Conservation (phyloP, 2,329 filamentous ascomycete species). For the Colletotrichum destructivum region DNA sequence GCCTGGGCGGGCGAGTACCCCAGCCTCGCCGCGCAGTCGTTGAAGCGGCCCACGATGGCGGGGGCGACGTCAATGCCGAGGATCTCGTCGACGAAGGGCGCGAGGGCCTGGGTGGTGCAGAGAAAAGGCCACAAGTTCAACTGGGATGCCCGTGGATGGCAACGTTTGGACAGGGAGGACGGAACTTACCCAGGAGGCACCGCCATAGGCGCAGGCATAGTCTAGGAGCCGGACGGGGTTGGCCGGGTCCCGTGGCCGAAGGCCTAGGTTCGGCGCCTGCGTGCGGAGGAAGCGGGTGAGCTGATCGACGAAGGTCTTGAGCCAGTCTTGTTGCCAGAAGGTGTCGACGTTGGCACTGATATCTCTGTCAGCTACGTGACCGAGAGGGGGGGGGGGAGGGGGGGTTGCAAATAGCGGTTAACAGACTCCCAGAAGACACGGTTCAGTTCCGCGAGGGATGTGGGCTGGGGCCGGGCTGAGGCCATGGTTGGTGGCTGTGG, state of each 20-base stretch:
- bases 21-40: conserved; percentile 46
- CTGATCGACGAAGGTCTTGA: conserved; percentile 38
- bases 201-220: conserved; percentile 44
- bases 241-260: conserved; percentile 12
- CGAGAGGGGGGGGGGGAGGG: background rate
- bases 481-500: conserved; percentile 21
- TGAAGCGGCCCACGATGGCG: conserved; percentile 52
- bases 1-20: conserved; percentile 47
- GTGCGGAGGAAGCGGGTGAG: conserved; percentile 37
- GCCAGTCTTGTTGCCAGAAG: conserved; percentile 41
- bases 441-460: conserved; percentile 39
- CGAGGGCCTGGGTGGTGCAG: conserved; percentile 47
- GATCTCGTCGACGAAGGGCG: conserved; percentile 48
- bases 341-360: conserved; percentile 35
- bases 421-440: conserved; percentile 41
- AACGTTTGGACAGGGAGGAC: background rate
- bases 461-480: background rate
- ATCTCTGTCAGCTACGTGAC: background rate
- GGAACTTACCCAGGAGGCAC: conserved; percentile 39
- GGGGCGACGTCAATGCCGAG: conserved; percentile 55
- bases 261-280: conserved; percentile 31
- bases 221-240: conserved; percentile 41
- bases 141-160: background rate
- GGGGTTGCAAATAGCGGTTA: no score
- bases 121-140: background rate